phyloP scores from a whole-genome alignment of 2,329 filamentous ascomycete species.

The Aphanocladium album region DNA sequence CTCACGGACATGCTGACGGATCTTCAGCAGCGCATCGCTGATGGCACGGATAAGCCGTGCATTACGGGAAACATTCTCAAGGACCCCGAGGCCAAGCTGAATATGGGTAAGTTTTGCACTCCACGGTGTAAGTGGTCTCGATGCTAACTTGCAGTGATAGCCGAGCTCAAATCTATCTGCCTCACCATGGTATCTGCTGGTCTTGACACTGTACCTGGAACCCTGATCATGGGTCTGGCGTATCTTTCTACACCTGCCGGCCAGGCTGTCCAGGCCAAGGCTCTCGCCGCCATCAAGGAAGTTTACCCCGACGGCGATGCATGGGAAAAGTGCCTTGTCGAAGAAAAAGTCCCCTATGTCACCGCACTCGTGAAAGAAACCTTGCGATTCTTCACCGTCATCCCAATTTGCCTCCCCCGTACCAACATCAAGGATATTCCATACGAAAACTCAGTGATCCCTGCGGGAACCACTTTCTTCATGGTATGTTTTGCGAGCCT shows the following conservation, averaged over 20 bases:
- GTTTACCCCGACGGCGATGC: constrained; percentile 69
- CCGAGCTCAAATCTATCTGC: constrained; percentile 74
- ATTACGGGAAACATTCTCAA: constrained; percentile 51
- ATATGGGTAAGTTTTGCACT: constrained; percentile 23
- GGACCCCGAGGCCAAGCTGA: constrained; percentile 38
- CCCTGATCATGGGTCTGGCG: constrained; percentile 73
- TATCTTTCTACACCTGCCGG: constrained; percentile 65
- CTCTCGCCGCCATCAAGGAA: constrained; percentile 64
- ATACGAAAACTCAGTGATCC: constrained; percentile 63
- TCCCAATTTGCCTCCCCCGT: constrained; percentile 71
- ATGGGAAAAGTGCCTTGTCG: constrained; percentile 67
- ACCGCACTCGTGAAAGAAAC: constrained; percentile 75
- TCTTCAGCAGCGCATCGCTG: constrained; percentile 34
- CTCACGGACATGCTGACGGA: constrained; percentile 62
- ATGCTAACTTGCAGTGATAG: constrained; percentile 32
- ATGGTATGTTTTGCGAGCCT: constrained; percentile 45
- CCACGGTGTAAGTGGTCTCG: background rate
- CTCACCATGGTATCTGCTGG: constrained; percentile 78
- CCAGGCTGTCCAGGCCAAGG: constrained; percentile 64
- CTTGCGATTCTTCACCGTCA: constrained; percentile 72
- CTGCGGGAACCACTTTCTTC: constrained; percentile 73
- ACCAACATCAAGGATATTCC: constrained; percentile 67
- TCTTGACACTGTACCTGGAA: constrained; percentile 75
- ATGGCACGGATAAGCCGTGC: constrained; percentile 37
- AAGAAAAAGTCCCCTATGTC: constrained; percentile 73